Evolutionary conservation across 1,284 basidiomycete species (phyloP).

Genomic region (Leccinum pachyderme): DNA sequence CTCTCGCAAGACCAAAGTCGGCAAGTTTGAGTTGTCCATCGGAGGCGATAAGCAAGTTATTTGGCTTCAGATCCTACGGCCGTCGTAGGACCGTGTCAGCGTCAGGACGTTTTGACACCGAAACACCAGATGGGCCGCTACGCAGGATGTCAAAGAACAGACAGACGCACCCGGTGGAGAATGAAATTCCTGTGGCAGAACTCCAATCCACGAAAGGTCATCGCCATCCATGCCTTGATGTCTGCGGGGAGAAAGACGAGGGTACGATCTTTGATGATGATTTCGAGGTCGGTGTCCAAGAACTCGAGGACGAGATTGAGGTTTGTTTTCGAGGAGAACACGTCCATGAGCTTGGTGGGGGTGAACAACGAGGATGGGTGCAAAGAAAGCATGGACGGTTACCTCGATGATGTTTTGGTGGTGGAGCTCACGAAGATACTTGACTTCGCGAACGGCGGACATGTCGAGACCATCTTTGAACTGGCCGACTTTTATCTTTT

Average conservation of each 20-base stretch:
- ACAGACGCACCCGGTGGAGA: constrained; percentile 77
- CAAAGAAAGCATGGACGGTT: not conserved
- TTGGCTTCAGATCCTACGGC: constrained; percentile 95
- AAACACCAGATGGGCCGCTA: constrained; percentile 12
- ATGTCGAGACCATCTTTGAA: constrained; percentile 99
- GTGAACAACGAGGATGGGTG: not conserved
- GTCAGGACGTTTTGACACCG: not conserved
- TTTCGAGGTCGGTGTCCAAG: constrained; percentile 96
- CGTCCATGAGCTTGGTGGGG: constrained; percentile 80
- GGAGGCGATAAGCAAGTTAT: constrained; percentile 93
- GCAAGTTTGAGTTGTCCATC: constrained; percentile 95
- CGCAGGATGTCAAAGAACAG: constrained; percentile 9
- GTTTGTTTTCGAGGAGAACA: constrained; percentile 95
- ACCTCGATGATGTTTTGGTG: constrained; percentile 97
- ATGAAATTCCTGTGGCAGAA: constrained; percentile 96
- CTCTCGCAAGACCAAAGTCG: constrained; percentile 98
- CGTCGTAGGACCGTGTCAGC: constrained; percentile 4
- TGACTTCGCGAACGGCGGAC: constrained; percentile 98
- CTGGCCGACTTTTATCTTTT: constrained; percentile 96
- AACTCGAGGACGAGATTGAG: constrained; percentile 98
- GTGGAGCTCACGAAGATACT: constrained; percentile 90
- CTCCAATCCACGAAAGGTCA: constrained; percentile 95
- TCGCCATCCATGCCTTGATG: constrained; percentile 99
- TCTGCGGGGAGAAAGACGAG: constrained; percentile 93
- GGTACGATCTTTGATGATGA: constrained; percentile 90